These are phyloP conservation scores for Candida adriatica DNA, from an alignment of 805 yeast species.

Conservation along the genomic window DNA sequence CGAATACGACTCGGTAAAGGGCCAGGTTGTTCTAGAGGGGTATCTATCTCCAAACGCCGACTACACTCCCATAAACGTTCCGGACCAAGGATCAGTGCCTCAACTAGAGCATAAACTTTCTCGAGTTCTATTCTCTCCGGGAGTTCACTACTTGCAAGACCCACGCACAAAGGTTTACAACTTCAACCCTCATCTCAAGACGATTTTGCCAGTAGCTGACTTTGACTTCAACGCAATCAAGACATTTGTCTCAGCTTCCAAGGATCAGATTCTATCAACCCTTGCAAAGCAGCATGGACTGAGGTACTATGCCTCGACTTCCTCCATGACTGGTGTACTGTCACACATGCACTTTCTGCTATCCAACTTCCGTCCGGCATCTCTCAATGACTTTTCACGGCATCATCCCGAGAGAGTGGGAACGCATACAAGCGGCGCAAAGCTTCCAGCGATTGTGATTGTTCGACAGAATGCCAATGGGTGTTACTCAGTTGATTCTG, in stretches of 20 bases:
- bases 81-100: conserved; percentile 32
- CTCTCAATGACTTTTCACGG: conserved; percentile 37
- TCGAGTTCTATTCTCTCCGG: conserved; percentile 73
- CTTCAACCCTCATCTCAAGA: conserved; percentile 52
- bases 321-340: conserved; percentile 75
- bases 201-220: conserved; percentile 56
- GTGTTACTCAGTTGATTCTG: conserved; percentile 61
- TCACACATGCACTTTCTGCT: conserved; percentile 69
- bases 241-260: conserved; percentile 58
- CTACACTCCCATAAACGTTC: conserved; percentile 10
- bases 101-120: conserved; percentile 58
- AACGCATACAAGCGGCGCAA: conserved; percentile 37
- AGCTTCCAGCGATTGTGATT: conserved; percentile 49
- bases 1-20: too few species aligned
- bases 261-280: conserved; percentile 46
- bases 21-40: too few species aligned
- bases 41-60: too few species aligned
- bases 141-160: conserved; percentile 70
- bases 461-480: conserved; percentile 35
- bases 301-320: conserved; percentile 70
- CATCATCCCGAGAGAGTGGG: conserved; percentile 32
- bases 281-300: conserved; percentile 33
- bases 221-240: conserved; percentile 55
- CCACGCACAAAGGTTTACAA: conserved; percentile 70
- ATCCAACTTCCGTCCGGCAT: conserved; percentile 53